Conservation (phyloP, 805 yeast genomes). For the Zygosaccharomyces gambellarensis region DNA sequence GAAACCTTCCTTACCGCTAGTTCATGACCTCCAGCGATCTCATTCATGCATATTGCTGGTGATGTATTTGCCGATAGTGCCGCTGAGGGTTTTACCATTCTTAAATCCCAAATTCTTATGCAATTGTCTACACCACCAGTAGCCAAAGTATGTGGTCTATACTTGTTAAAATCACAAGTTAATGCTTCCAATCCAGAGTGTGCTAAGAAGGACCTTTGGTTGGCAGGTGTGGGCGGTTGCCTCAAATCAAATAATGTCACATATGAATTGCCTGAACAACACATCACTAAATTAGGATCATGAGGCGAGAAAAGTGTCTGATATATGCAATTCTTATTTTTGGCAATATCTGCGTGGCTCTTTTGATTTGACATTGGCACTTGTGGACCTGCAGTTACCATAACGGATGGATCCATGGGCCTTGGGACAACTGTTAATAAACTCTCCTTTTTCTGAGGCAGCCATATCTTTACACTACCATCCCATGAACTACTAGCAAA, state of each 20-base stretch:
- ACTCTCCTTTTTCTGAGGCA: constrained; percentile 54
- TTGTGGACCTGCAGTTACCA: constrained; percentile 8
- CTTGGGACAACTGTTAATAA: constrained; percentile 48
- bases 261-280: constrained; percentile 70
- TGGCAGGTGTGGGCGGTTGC: constrained; percentile 50
- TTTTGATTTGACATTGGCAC: constrained; percentile 39
- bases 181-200: constrained; percentile 80
- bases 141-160: constrained; percentile 71
- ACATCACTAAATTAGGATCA: constrained; percentile 58
- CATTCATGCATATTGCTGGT: constrained; percentile 54
- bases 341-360: constrained; percentile 33
- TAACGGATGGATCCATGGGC: constrained; percentile 28
- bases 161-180: constrained; percentile 86
- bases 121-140: constrained; percentile 90
- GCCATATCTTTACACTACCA: constrained; percentile 78
- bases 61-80: not conserved
- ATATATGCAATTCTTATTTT: constrained; percentile 60
- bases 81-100: constrained; percentile 48
- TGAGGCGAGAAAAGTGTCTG: constrained; percentile 82
- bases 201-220: constrained; percentile 53
- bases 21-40: constrained; percentile 72
- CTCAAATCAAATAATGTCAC: constrained; percentile 81
- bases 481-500: constrained; percentile 91
- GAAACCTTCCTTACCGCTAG: constrained; percentile 76
- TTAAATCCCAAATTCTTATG: constrained; percentile 80